Evolutionary conservation across 441 rosid species (phyloP).

Genomic region (Pelargonium citronellum): DNA sequence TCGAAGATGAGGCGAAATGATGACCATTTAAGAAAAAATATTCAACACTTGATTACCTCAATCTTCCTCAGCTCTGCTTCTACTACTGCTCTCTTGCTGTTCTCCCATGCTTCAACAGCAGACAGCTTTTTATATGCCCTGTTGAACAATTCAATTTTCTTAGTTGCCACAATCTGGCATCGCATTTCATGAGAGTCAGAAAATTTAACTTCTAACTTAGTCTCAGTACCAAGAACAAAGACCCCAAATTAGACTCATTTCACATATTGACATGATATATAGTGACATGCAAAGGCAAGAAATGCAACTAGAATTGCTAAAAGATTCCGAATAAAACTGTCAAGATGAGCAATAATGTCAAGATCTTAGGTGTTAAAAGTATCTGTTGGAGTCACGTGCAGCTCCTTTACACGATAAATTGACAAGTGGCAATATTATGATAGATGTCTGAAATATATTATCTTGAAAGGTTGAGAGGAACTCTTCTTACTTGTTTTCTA

Average conservation of each 20-base stretch:
- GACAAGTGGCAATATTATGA: neutral
- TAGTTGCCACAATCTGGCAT: constrained; percentile 8
- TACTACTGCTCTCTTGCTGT: constrained; percentile 34
- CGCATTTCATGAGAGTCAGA: neutral
- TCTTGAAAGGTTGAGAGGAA: neutral
- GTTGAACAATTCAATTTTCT: constrained; percentile 16
- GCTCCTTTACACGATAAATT: neutral
- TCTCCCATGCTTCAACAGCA: constrained; percentile 45
- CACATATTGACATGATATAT: too few species aligned
- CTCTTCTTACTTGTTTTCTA: constrained; percentile 45
- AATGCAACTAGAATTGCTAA: too few species aligned
- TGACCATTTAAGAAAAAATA: neutral
- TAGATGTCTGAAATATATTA: too few species aligned
- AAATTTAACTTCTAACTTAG: neutral
- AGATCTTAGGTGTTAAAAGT: too few species aligned
- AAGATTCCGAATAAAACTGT: too few species aligned
- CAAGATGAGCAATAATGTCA: too few species aligned
- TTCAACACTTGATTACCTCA: constrained; percentile 33
- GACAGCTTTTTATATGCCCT: constrained; percentile 45
- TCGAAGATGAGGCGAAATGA: neutral
- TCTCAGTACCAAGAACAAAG: too few species aligned
- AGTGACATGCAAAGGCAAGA: too few species aligned
- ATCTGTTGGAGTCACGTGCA: too few species aligned
- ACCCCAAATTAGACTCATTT: neutral
- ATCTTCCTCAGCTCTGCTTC: constrained; percentile 34